A percentile compares a stretch with the other conserved stretches of the same genome.
Conservation (phyloP, 768 basidiomycete species). For the Brasilioporus rufonigricans region DNA sequence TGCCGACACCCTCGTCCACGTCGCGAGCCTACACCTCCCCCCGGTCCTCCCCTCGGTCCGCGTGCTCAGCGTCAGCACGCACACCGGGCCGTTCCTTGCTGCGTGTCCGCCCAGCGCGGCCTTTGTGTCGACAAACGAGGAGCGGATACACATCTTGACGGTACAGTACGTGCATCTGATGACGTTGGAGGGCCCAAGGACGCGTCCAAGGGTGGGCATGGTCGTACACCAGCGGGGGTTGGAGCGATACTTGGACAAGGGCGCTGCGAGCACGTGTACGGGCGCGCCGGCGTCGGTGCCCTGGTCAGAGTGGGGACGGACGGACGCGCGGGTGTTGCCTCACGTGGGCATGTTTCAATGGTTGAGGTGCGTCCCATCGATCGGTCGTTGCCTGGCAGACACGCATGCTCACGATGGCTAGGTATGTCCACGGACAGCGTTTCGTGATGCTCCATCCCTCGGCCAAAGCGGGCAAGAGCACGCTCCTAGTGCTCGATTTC, state of each 20-base stretch:
- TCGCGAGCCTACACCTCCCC: slow-evolving; percentile 18
- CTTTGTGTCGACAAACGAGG: slow-evolving; percentile 28
- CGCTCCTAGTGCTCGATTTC: slow-evolving; percentile 31
- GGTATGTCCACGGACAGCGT: slow-evolving; percentile 44
- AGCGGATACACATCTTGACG: slow-evolving; percentile 22
- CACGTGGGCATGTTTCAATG: slow-evolving; percentile 35
- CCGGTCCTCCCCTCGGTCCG: slow-evolving; percentile 1
- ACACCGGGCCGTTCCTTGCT: slow-evolving; percentile 35
- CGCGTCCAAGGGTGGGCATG: slow-evolving; percentile 20
- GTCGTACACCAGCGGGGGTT: slow-evolving; percentile 35
- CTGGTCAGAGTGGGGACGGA: slow-evolving; percentile 42
- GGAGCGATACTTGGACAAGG: slow-evolving; percentile 15
- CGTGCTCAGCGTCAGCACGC: slow-evolving; percentile 25
- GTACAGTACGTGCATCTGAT: slow-evolving; percentile 20
- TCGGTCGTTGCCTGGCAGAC: no score
- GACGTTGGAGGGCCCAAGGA: not conserved
- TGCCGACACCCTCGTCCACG: slow-evolving; percentile 12
- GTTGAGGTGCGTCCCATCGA: slow-evolving; percentile 33
- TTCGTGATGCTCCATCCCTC: slow-evolving; percentile 29
- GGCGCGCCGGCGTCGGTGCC: slow-evolving; percentile 4
- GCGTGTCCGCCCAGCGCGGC: slow-evolving; percentile 18
- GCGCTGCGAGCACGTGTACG: not conserved
- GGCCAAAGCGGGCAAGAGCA: slow-evolving; percentile 5
- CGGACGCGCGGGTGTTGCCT: slow-evolving; percentile 33
- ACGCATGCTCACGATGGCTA: no score